Evolutionary conservation across 345 rosid species (phyloP).

Genomic region (Lepidium didymum): DNA sequence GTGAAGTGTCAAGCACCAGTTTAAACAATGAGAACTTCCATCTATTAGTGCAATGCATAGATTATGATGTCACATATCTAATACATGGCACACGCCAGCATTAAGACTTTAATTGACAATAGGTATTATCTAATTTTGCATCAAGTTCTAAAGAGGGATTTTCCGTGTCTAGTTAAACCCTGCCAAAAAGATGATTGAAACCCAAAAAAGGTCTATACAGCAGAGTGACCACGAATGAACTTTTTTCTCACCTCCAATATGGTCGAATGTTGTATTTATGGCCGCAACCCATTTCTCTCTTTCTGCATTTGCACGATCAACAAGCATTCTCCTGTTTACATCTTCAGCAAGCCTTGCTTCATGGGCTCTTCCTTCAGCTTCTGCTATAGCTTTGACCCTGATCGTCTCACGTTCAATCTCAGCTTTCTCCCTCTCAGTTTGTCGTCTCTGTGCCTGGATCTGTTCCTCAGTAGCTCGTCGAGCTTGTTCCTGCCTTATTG

Average conservation of each 20-base stretch:
- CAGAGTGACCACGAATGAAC: neutral
- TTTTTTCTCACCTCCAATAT: slow-evolving; percentile 69
- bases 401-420: slow-evolving; percentile 97
- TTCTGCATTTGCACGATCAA: slow-evolving; percentile 98
- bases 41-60: neutral
- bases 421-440: slow-evolving; percentile 96
- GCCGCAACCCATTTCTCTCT: slow-evolving; percentile 98
- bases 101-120: neutral
- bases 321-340: slow-evolving; percentile 79
- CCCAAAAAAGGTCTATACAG: neutral
- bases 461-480: slow-evolving; percentile 96
- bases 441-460: slow-evolving; percentile 88
- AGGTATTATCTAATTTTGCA: neutral
- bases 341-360: slow-evolving; percentile 98
- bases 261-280: slow-evolving; percentile 91
- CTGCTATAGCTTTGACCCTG: slow-evolving; percentile 86
- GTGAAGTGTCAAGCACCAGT: slow-evolving; percentile 9
- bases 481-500: slow-evolving; percentile 89
- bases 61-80: neutral
- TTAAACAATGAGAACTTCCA: neutral
- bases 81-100: neutral
- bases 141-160: neutral
- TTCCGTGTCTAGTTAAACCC: neutral
- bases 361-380: slow-evolving; percentile 98
- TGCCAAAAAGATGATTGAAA: neutral